A percentile compares a stretch with the other conserved stretches of the same genome.
These are phyloP conservation scores for Populus euphratica DNA, from an alignment of 345 rosid genomes.

Conservation along the genomic window DNA sequence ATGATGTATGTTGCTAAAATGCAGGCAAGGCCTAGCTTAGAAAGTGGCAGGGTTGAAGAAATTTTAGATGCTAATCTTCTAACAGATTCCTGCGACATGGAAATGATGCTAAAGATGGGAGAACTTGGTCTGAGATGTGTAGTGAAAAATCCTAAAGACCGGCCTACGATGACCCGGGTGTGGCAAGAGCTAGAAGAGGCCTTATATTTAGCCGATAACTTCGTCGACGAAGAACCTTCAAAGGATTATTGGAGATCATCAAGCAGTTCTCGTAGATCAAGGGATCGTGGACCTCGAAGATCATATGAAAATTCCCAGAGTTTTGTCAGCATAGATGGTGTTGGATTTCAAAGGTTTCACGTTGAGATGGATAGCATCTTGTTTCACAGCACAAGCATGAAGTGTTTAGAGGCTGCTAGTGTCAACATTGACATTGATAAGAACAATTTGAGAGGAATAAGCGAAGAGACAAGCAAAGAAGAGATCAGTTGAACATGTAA, in stretches of 20 bases:
- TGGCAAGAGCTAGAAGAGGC: slow-evolving; percentile 50
- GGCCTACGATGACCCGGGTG: slow-evolving; percentile 56
- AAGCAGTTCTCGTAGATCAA: neutral
- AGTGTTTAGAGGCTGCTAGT: slow-evolving; percentile 39
- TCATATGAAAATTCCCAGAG: slow-evolving; percentile 34
- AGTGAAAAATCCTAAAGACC: slow-evolving; percentile 38
- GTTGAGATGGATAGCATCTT: slow-evolving; percentile 48
- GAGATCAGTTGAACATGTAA: neutral
- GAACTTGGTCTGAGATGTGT: slow-evolving; percentile 48
- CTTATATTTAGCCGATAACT: slow-evolving; percentile 17
- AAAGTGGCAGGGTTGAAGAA: slow-evolving; percentile 43
- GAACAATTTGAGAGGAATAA: slow-evolving; percentile 24
- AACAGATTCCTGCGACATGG: slow-evolving; percentile 47
- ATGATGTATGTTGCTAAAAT: neutral
- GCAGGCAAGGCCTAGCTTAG: slow-evolving; percentile 54
- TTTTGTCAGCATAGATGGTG: slow-evolving; percentile 49
- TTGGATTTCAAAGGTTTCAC: slow-evolving; percentile 45
- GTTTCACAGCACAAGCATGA: slow-evolving; percentile 35
- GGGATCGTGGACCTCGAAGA: slow-evolving; percentile 3
- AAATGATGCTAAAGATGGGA: slow-evolving; percentile 58
- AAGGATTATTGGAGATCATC: slow-evolving; percentile 7
- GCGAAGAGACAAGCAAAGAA: slow-evolving; percentile 18
- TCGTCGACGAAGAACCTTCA: slow-evolving; percentile 13
- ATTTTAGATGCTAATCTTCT: slow-evolving; percentile 48
- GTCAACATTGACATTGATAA: slow-evolving; percentile 33